These are phyloP conservation scores for Zymoseptoria brevis DNA, from an alignment of 2,329 filamentous ascomycete genomes.

Conservation along the genomic window DNA sequence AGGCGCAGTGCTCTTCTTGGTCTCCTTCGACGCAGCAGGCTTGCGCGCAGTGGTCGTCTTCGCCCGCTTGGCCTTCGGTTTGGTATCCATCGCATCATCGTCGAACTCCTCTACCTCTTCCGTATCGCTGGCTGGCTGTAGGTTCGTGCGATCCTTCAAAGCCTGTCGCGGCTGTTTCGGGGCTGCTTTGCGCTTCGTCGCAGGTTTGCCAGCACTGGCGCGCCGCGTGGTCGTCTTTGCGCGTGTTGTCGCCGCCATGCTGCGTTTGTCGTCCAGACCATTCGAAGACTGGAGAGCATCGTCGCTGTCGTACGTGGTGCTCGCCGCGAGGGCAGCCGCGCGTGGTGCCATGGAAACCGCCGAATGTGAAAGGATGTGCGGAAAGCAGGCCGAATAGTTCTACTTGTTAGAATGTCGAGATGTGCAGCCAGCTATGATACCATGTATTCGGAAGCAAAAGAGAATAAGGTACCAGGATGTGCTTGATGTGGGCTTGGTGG, in stretches of 20 bases:
- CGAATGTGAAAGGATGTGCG: background rate
- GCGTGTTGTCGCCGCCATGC: slow-evolving; percentile 13
- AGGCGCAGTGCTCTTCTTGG: slow-evolving; percentile 8
- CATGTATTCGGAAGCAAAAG: background rate
- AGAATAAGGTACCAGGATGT: background rate
- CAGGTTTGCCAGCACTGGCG: slow-evolving; percentile 29
- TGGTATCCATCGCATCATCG: slow-evolving; percentile 27
- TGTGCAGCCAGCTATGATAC: background rate
- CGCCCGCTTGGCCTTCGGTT: slow-evolving; percentile 27
- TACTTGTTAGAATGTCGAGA: background rate
- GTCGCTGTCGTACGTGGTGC: slow-evolving; percentile 11
- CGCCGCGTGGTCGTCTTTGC: slow-evolving; percentile 31
- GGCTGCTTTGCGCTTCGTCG: slow-evolving; percentile 33
- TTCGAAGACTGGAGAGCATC: slow-evolving; percentile 15
- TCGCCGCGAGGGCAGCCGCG: slow-evolving; percentile 8
- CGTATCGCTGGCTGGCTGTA: slow-evolving; percentile 30
- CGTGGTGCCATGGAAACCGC: slow-evolving; percentile 12
- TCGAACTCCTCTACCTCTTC: slow-evolving; percentile 40
- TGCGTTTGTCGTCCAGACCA: slow-evolving; percentile 6
- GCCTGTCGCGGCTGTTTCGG: slow-evolving; percentile 33
- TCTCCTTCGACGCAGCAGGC: slow-evolving; percentile 4
- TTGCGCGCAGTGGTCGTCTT: slow-evolving; percentile 25
- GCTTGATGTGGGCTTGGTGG: background rate
- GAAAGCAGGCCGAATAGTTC: background rate
- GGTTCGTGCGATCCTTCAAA: slow-evolving; percentile 34